Evolutionary conservation across 805 yeast species (phyloP).

Genomic region (Cephaloascus fragrans): DNA sequence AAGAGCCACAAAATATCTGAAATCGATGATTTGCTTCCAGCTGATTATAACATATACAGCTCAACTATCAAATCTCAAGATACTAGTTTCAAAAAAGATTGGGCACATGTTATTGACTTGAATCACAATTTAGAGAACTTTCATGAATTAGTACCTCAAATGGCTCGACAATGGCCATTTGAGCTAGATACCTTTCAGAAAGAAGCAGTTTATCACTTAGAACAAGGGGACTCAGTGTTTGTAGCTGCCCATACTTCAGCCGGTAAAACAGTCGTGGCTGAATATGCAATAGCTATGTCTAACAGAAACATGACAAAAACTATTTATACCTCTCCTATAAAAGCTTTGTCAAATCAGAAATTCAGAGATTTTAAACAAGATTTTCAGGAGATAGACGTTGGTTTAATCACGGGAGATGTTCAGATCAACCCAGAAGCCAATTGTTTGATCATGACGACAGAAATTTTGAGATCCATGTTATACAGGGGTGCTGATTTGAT

Average conservation of each 20-base stretch:
- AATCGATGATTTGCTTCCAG: conserved; percentile 40
- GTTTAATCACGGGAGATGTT: conserved; percentile 95
- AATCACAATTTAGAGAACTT: conserved; percentile 79
- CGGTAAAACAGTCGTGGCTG: conserved; percentile 97
- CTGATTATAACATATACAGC: conserved; percentile 33
- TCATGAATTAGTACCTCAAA: conserved; percentile 79
- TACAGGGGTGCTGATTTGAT: conserved; percentile 96
- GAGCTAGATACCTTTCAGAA: conserved; percentile 92
- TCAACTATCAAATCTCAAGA: conserved; percentile 7
- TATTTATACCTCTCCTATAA: conserved; percentile 92
- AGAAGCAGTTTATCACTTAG: conserved; percentile 93
- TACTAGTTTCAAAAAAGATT: conserved; percentile 37
- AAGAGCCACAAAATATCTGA: conserved; percentile 9
- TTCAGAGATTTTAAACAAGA: conserved; percentile 79
- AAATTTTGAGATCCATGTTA: conserved; percentile 88
- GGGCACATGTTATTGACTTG: conserved; percentile 95
- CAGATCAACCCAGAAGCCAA: conserved; percentile 95
- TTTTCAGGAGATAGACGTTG: conserved; percentile 79
- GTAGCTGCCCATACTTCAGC: conserved; percentile 99
- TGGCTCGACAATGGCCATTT: conserved; percentile 93
- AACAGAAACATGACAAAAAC: conserved; percentile 93
- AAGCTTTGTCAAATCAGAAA: conserved; percentile 83
- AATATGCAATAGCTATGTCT: conserved; percentile 96
- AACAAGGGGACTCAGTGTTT: conserved; percentile 96
- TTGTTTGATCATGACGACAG: conserved; percentile 96